phyloP scores from a whole-genome alignment of 371 early-diverging fungal genomes.

The Mortierella sp. region DNA sequence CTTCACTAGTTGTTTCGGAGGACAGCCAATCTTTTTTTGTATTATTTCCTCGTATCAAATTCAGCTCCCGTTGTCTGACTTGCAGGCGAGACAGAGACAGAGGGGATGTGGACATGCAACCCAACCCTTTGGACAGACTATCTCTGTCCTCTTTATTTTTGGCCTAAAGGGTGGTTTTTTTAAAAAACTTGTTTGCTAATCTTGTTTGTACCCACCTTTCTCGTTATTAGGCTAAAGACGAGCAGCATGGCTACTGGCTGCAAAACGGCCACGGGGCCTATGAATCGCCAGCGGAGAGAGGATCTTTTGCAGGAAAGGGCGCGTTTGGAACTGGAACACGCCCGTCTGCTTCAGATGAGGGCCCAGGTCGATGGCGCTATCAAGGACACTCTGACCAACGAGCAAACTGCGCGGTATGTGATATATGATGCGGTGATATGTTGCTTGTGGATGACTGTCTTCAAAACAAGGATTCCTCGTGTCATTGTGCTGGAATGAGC shows the following conservation, averaged over 20 bases:
- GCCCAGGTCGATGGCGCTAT: constrained; percentile 35
- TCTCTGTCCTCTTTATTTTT: too few species aligned
- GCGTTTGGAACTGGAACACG: constrained; percentile 32
- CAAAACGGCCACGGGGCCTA: constrained; percentile 15
- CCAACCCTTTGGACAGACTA: too few species aligned
- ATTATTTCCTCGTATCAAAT: neutral
- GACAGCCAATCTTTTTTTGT: neutral
- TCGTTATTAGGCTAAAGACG: constrained; percentile 21
- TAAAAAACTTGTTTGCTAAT: constrained; percentile 1
- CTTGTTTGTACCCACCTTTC: neutral
- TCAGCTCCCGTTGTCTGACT: neutral
- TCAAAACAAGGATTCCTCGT: neutral
- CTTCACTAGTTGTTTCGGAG: too few species aligned
- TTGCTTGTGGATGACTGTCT: neutral
- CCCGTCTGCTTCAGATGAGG: constrained; percentile 27
- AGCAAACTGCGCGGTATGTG: constrained; percentile 39
- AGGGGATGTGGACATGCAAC: too few species aligned
- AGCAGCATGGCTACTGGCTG: constrained; percentile 6
- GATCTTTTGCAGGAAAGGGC: constrained; percentile 35
- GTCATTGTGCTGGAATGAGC: neutral
- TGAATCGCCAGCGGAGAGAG: constrained; percentile 42
- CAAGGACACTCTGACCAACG: constrained; percentile 43
- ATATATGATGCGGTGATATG: neutral
- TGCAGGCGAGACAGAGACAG: too few species aligned
- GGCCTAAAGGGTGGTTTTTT: too few species aligned